These are phyloP conservation scores for Leccinum disarticulatum DNA, from an alignment of 768 basidiomycete species.

Conservation along the genomic window DNA sequence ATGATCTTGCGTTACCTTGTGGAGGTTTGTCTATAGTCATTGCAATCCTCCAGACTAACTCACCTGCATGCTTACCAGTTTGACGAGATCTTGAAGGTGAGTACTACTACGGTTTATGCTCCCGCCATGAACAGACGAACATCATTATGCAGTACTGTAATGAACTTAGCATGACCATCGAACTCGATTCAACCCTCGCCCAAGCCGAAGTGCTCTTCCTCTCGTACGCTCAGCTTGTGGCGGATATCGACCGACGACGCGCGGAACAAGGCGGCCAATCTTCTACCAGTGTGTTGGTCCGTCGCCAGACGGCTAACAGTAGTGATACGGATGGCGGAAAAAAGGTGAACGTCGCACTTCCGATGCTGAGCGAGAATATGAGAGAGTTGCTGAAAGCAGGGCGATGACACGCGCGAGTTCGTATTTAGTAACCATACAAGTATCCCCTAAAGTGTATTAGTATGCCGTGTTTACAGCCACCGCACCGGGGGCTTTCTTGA, in stretches of 20 bases:
- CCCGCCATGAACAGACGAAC: slow-evolving; percentile 3
- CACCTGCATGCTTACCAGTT: slow-evolving; percentile 47
- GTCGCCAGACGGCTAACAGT: slow-evolving; percentile 26
- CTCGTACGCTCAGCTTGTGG: slow-evolving; percentile 84
- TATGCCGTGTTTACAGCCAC: slow-evolving; percentile 5
- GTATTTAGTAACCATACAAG: not conserved
- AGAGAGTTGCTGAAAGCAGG: slow-evolving; percentile 56
- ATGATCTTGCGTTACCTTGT: slow-evolving; percentile 94
- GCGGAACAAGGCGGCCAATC: slow-evolving; percentile 47
- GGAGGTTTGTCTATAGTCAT: slow-evolving; percentile 57
- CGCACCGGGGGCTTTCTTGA: not conserved
- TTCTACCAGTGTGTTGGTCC: slow-evolving; percentile 32
- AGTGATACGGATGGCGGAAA: slow-evolving; percentile 9
- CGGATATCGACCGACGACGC: slow-evolving; percentile 81
- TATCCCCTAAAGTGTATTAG: slow-evolving; percentile 14
- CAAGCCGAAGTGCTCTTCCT: slow-evolving; percentile 97
- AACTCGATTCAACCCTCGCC: slow-evolving; percentile 90
- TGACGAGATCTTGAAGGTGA: slow-evolving; percentile 43
- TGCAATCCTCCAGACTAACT: not conserved
- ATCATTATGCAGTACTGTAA: slow-evolving; percentile 70
- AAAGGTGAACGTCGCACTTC: slow-evolving; percentile 38
- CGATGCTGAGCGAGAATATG: slow-evolving; percentile 60
- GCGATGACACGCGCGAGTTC: slow-evolving; percentile 25
- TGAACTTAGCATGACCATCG: slow-evolving; percentile 94
- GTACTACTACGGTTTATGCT: not conserved